Base-by-base conservation (phyloP, 345 rosid genomes). In the Murraya paniculata region DNA sequence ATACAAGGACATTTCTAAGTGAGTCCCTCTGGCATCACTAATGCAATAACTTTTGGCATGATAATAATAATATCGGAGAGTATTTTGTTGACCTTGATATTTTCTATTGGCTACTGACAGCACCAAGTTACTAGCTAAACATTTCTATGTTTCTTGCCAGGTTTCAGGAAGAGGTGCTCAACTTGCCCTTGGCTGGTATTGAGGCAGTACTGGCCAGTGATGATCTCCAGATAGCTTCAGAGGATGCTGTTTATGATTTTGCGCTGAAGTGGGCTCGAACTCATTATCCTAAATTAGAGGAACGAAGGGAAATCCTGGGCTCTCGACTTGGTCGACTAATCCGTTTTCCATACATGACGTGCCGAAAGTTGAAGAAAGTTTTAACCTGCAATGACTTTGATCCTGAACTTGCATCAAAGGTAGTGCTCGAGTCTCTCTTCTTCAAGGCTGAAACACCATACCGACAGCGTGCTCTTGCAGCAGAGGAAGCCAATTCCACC, bases 331-430 rank as follows among this genome's bases (percentile, higher is more conserved):
- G 89, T 60, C 82, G 84, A 61, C 82, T 85, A 53, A 86, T 93
- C 69, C 97, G 93, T 81, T 95, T 92, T 80, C 93, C 98, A 71
- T 86, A 81, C 85, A 92, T 93, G 97, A 88, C 92, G 25, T 88
- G 90, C 75, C 79, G 85, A 57, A 92, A 88, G 79, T 88, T 95
- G 80, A 91, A 81, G 90, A 87, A 90, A 79, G 90, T 92, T 39
- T 84, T 92, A 78, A 78, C 80, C 77, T 90, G 97, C 85, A 85
- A 83, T 45, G 98, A 95, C 70, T 89, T 95, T 65, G 86, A 83
- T 56, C 85, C 87, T 7, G 90, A 85, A 60, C 73, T 87, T 50
- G 87, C 91, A 71, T 85, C 91, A 28, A 83, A 85, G 74, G 86
- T 91, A 75, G 97, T 93, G 71, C 88, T 89, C 0, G 92, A 90